Base-by-base conservation (phyloP, 176 grass and related monocot species). In the Luzula sylvatica region DNA sequence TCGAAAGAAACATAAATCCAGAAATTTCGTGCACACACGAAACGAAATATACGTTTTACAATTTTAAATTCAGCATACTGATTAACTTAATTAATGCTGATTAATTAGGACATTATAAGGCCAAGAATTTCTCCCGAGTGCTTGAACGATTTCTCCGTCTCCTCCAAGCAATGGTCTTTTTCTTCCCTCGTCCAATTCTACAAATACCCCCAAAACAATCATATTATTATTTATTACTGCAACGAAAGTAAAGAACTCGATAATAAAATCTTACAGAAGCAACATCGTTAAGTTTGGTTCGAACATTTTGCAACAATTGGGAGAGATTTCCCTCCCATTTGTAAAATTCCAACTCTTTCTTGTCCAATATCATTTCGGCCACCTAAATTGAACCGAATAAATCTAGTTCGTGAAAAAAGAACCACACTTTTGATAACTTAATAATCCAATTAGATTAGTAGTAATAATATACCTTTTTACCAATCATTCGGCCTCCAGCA, bases 401-500 rank as follows among this genome's bases (percentile, higher is more conserved):
- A 30, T 15, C 14, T 61, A 5, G 43, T 46, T 1, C 40, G 20
- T 61, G 9, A 40, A 58, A 40, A 24, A 4, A 26, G 11, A 11
- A 58, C 24, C 23, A n/a, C 24, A 47, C 14, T n/a, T n/a, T n/a
- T n/a, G n/a, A n/a, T 20, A 29, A 11, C 38, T 27, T 7, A 7
- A 15, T 25, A 14, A 43, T 26, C 56, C 23, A 23, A 44, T 26
- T n/a, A 64, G 47, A 27, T 48, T 19, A 64, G 7, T n/a, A n/a
- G n/a, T n/a, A n/a, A n/a, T 45, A 64, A 64, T 32, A 20, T 20
- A 90, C 92, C 92, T 83, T 90, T 80, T 82, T 89, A 18, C 92
- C 92, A 27, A 98, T 98, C 72, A 98, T 90, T 75, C 81, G 67
- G 15, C 92, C 92, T 68, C 92, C 92, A 71, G 92, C 85, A 49